Evolutionary conservation across 768 basidiomycete species (phyloP).

Genomic region (Mycena indigotica): DNA sequence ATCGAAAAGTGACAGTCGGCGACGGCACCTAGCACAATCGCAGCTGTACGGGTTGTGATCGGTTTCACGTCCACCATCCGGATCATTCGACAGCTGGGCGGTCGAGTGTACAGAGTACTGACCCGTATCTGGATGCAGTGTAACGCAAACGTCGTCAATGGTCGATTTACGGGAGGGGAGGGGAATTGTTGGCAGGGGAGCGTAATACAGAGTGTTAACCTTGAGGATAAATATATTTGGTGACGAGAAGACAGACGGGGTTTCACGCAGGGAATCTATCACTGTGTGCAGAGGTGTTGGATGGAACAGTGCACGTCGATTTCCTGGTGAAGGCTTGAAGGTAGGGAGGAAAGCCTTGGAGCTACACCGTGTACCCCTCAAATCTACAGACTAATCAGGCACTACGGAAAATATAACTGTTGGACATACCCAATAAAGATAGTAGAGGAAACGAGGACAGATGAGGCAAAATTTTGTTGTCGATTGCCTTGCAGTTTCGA

Average conservation of each 20-base stretch:
- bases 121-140: constrained; percentile 9
- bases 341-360: constrained; percentile 19
- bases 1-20: background rate
- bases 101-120: constrained; percentile 7
- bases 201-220: constrained; percentile 26
- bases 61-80: background rate
- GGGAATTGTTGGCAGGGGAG: constrained; percentile 1
- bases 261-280: constrained; percentile 31
- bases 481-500: constrained; percentile 53
- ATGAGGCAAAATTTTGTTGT: constrained; percentile 42
- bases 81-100: background rate
- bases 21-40: background rate
- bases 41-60: background rate
- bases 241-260: constrained; percentile 36
- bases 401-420: background rate
- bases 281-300: constrained; percentile 42
- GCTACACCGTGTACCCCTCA: constrained; percentile 51
- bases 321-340: constrained; percentile 31
- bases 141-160: constrained; percentile 14
- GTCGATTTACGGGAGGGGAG: background rate
- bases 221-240: constrained; percentile 28
- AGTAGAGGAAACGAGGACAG: constrained; percentile 59
- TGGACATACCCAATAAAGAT: constrained; percentile 57
- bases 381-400: constrained; percentile 38
- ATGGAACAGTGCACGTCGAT: constrained; percentile 39